Evolutionary conservation across 2,329 filamentous ascomycete species (phyloP).

Genomic region (Fulvia fulva): DNA sequence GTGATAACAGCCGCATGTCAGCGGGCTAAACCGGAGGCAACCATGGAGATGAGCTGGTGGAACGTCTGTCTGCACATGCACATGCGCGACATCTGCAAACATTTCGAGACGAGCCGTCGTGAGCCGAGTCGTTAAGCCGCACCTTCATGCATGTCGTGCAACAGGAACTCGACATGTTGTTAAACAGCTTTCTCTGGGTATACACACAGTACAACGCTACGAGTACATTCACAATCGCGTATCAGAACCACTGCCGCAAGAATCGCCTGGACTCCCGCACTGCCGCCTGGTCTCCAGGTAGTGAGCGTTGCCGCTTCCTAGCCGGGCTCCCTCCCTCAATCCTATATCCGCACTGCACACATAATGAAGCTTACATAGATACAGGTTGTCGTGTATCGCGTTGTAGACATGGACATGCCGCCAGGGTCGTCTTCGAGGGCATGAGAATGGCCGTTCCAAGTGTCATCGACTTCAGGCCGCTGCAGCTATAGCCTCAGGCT

Average conservation of each 20-base stretch:
- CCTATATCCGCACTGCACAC: not conserved
- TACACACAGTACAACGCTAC: not conserved
- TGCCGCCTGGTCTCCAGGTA: not conserved
- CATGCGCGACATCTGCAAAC: not conserved
- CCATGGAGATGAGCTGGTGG: not conserved
- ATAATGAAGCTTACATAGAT: not conserved
- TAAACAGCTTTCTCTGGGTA: not conserved
- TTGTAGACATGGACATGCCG: not conserved
- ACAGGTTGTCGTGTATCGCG: not conserved
- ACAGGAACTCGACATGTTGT: not conserved
- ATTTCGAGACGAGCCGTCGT: not conserved
- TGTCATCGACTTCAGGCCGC: not conserved
- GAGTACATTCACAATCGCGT: not conserved
- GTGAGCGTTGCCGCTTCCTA: not conserved
- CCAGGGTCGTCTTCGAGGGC: not conserved
- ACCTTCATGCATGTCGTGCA: not conserved
- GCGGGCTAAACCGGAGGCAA: not conserved
- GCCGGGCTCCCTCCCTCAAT: not conserved
- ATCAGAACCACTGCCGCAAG: not conserved
- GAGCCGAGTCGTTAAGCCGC: not conserved
- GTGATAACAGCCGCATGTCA: not conserved
- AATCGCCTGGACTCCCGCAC: constrained; percentile 2
- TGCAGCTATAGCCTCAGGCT: not conserved
- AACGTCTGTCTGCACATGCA: not conserved
- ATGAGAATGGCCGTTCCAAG: not conserved